Evolutionary conservation across 805 yeast genomes (phyloP), one percentile per base, ranked within the genome.

Genomic region (Kodamaea kakaduensis): DNA sequence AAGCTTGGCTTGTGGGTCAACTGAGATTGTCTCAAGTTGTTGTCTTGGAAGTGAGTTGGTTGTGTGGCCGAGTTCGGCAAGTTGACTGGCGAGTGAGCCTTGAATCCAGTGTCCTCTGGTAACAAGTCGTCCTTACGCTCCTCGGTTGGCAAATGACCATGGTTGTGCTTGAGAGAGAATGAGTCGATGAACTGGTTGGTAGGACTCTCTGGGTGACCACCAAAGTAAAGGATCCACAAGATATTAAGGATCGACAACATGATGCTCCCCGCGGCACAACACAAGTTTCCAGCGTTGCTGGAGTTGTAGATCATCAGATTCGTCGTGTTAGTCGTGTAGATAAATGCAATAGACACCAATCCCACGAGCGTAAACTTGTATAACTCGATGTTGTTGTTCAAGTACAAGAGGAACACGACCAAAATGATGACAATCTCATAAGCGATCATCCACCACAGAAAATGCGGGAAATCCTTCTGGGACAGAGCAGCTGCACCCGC

Each of bases 391-490:
- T 77, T 61, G 58, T 83, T 81, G 50, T 56, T 78, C 52, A 57
- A 71, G 59, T 74, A 86, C 44, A 77, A 65, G 37, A 68, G 48
- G 26, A 71, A 69, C 41, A 75, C 69, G 14, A 68, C 55, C 4
- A 77, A 47, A 14, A 84, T 69, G 26, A 86, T 46, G 19, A 85
- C 43, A 14, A 88, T 64, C 59, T 90, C 80, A 53, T 77, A 93
- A 2, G 84, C 89, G 5, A 93, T 58, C 1, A 95, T 95, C 98
- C 98, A 93, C 98, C 98, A 90, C 3, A 93, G 77, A 59, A 90
- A 84, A 45, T 77, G 75, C 1, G 97, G 96, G 53, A 82, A 86
- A 5, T 59, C 45, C 10, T 32, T 25, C 18, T 50, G 52, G 18
- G 38, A 36, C 20, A 61, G 47, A 8, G 70, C 57, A 13, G 84